Conservation (phyloP, 805 yeast genomes). For the Teunomyces pallodes region DNA sequence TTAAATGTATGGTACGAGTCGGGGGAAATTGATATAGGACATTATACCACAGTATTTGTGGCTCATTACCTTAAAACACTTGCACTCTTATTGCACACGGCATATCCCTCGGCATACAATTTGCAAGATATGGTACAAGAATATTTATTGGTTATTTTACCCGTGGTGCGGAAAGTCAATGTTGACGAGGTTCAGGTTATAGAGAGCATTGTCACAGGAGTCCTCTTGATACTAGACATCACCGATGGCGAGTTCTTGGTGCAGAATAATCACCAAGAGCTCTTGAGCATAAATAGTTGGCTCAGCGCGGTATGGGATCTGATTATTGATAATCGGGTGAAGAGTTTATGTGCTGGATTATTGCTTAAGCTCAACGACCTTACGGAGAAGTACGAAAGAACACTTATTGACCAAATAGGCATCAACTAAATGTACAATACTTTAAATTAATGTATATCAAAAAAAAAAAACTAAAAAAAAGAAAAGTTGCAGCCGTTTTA, state of each 20-base stretch:
- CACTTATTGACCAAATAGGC: conserved; percentile 26
- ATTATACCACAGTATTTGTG: conserved; percentile 50
- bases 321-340: conserved; percentile 35
- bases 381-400: conserved; percentile 24
- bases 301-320: conserved; percentile 30
- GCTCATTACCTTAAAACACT: conserved; percentile 62
- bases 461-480: no score
- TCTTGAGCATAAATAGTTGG: conserved; percentile 24
- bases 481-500: not conserved
- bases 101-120: conserved; percentile 53
- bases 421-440: not conserved
- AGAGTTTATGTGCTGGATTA: conserved; percentile 41
- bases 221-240: conserved; percentile 33
- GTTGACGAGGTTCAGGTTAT: conserved; percentile 32
- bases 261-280: conserved; percentile 17
- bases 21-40: conserved; percentile 46
- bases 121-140: conserved; percentile 59
- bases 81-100: conserved; percentile 53
- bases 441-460: no score
- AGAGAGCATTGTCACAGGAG: conserved; percentile 39
- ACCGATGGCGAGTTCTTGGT: conserved; percentile 27
- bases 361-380: conserved; percentile 27
- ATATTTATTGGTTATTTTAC: conserved; percentile 35
- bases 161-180: conserved; percentile 16
- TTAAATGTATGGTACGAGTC: conserved; percentile 50